Base-by-base conservation (phyloP, 176 grass and related monocot species). In the Eleusine coracana region DNA sequence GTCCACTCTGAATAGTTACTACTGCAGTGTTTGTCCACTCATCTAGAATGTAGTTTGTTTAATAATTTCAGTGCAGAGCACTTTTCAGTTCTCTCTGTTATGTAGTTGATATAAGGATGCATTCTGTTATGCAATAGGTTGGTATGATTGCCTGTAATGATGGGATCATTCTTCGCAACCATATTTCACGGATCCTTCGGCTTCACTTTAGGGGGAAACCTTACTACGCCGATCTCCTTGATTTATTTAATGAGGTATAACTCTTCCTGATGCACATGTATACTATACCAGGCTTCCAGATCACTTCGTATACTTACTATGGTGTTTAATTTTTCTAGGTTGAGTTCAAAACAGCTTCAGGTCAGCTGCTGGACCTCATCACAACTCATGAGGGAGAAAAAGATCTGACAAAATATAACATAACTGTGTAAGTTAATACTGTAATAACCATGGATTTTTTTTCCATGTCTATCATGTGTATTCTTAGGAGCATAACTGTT, bases 181-280 rank as follows among this genome's bases (percentile, higher is more conserved):
- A 94, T 73, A 87, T 99, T 75, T 67, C 86, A 13, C 82, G 90
- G 67, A 96, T 99, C 48, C 85, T 99, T 67, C 68, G 65, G 34
- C 31, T 56, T 58, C 88, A 99, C 74, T 99, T 99, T 66, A 99
- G 81, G 84, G 89, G 82, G 41, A 96, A 94, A 59, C 89, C 87
- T 89, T 99, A 99, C 39, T 99, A 99, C 71, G 93, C 87, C 14
- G 96, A 96, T 88, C 91, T 99, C 70, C 91, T 96, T 70, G 96
- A 99, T 80, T 87, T 99, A 77, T 96, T 94, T 63, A 95, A 94
- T 78, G 96, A 99, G 91, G 96, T 96, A 88, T 96, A 88, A 73
- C 20, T 60, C 72, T 77, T 54, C 78, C 34, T 82, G 29, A 23
- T 39, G 3, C 46, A 23, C 39, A 62, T 54, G 38, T 34, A 75